phyloP scores from a whole-genome alignment of 2,329 filamentous ascomycete genomes.

The Aspergillus pseudoterreus region DNA sequence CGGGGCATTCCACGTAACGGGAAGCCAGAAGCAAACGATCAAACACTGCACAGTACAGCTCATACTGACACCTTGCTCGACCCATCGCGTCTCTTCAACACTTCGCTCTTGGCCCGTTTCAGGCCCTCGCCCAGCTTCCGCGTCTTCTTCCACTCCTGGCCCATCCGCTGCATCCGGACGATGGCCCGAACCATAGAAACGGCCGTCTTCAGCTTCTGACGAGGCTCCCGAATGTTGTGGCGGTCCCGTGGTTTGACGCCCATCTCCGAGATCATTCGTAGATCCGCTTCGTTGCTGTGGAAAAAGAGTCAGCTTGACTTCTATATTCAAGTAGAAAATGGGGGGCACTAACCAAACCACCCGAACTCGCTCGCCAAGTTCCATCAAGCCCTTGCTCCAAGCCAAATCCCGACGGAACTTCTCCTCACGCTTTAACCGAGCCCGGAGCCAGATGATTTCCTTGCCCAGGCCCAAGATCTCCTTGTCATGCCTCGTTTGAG shows the following conservation, averaged over 20 bases:
- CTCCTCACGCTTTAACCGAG: constrained; percentile 74
- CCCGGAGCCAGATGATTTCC: constrained; percentile 88
- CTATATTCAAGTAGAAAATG: constrained; percentile 2
- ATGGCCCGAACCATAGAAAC: constrained; percentile 42
- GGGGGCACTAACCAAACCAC: constrained; percentile 69
- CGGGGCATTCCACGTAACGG: neutral
- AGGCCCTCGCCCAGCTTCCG: constrained; percentile 43
- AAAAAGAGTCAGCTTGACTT: constrained; percentile 18
- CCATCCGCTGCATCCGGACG: constrained; percentile 45
- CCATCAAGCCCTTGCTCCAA: constrained; percentile 83
- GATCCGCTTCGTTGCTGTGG: constrained; percentile 82
- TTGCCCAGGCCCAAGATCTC: constrained; percentile 78
- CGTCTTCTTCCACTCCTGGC: constrained; percentile 43
- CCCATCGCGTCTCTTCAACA: constrained; percentile 35
- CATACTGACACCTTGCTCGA: constrained; percentile 19
- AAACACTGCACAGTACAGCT: constrained; percentile 7
- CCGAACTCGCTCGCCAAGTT: constrained; percentile 64
- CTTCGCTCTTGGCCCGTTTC: constrained; percentile 39
- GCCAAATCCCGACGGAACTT: constrained; percentile 74
- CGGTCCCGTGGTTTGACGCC: constrained; percentile 54
- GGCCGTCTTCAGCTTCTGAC: constrained; percentile 41
- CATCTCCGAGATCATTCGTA: constrained; percentile 80
- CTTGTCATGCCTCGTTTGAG: constrained; percentile 50
- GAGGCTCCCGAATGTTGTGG: constrained; percentile 29
- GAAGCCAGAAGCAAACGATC: constrained; percentile 7